These are phyloP conservation scores for Saussurea involucrata DNA, from an alignment of 129 eudicot genomes.

Conservation along the genomic window DNA sequence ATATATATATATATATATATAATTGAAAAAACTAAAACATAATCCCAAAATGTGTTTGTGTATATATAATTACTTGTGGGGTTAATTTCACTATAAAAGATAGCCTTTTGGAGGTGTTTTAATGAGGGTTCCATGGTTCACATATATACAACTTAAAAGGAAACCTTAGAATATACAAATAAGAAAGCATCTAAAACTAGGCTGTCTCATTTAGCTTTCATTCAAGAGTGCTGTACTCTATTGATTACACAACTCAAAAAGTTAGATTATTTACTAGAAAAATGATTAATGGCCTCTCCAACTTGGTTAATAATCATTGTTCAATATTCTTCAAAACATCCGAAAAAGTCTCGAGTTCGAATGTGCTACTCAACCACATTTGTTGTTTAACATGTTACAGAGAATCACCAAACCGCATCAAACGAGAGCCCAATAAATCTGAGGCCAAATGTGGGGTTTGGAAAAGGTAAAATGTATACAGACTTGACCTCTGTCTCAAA, in stretches of 20 bases:
- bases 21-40: background rate
- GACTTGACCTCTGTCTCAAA: background rate
- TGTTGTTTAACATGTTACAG: no score
- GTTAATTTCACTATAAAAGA: background rate
- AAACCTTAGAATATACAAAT: constrained; percentile 17
- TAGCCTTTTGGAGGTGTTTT: constrained; percentile 15
- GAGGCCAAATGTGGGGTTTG: background rate
- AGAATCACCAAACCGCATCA: background rate
- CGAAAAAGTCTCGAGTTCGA: background rate
- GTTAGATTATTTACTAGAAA: background rate
- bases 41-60: background rate
- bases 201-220: constrained; percentile 18
- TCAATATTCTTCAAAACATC: background rate
- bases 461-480: background rate
- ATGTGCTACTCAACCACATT: background rate
- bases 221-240: background rate
- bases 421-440: background rate
- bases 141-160: constrained; percentile 19
- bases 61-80: constrained; percentile 7
- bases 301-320: background rate
- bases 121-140: constrained; percentile 22
- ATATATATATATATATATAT: background rate
- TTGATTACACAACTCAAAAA: constrained; percentile 10
- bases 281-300: background rate
- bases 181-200: constrained; percentile 12